phyloP scores from a whole-genome alignment of 2,329 filamentous ascomycete species.

The Ramularia endophylla region DNA sequence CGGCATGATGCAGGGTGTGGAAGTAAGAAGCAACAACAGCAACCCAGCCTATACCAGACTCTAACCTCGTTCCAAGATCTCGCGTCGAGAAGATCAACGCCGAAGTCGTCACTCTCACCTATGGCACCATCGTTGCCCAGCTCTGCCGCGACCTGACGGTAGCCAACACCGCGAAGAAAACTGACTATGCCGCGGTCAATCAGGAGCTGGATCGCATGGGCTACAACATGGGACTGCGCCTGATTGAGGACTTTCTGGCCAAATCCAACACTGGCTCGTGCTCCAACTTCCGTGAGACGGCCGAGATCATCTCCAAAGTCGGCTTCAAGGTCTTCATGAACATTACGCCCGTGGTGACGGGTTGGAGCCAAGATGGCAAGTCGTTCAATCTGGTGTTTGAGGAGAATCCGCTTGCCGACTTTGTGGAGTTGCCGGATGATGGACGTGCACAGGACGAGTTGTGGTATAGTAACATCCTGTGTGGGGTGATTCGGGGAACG shows the following conservation, averaged over 20 bases:
- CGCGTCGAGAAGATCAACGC: slow-evolving; percentile 97
- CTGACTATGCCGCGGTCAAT: slow-evolving; percentile 92
- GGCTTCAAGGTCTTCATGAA: slow-evolving; percentile 99
- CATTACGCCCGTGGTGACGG: slow-evolving; percentile 85
- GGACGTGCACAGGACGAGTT: slow-evolving; percentile 91
- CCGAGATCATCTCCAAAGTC: slow-evolving; percentile 96
- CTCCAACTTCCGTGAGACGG: slow-evolving; percentile 88
- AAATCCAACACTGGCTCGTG: slow-evolving; percentile 89
- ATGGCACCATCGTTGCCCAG: slow-evolving; percentile 94
- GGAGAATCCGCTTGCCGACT: slow-evolving; percentile 94
- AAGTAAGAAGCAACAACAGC: slow-evolving; percentile 59
- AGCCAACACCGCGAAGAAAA: slow-evolving; percentile 47
- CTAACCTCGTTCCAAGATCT: slow-evolving; percentile 52
- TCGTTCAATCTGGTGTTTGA: slow-evolving; percentile 96
- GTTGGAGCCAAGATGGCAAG: slow-evolving; percentile 94
- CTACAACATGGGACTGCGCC: slow-evolving; percentile 91
- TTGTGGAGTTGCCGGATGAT: slow-evolving; percentile 95
- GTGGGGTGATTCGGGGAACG: slow-evolving; percentile 82
- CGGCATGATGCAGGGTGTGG: slow-evolving; percentile 63
- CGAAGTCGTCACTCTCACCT: slow-evolving; percentile 93
- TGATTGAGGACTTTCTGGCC: slow-evolving; percentile 97
- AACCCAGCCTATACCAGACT: background rate
- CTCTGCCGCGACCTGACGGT: slow-evolving; percentile 79
- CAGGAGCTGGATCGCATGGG: slow-evolving; percentile 99
- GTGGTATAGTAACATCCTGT: slow-evolving; percentile 98